Base-by-base conservation (phyloP, 2,329 filamentous ascomycete species). In the Cryoendolithus antarcticus region DNA sequence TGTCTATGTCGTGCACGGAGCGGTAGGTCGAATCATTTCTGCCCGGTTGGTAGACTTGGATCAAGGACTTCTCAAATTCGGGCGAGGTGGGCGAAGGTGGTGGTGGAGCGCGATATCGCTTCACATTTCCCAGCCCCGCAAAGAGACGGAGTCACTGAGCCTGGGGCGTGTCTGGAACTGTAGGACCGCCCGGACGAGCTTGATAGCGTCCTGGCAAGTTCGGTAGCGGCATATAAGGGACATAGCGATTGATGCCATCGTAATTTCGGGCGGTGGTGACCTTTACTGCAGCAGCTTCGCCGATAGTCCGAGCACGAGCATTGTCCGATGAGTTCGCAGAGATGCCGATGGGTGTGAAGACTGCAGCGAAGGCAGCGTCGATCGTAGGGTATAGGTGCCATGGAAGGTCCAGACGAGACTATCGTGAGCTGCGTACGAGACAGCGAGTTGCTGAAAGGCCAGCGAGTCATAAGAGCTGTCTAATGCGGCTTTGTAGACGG, bases 391-490 rank as follows among this genome's bases (percentile, higher is more conserved):
- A 56, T 27, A 48, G 43, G 50, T 54, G 21, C 54, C 51, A 30
- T 56, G 54, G 31, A 54, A 55, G 1, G 42, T 45, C 51, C 49
- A 55, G 6, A 47, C 42, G 6, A 57, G 46, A 37, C 45, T 40
- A 32, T 57, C 48, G 30, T 57, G 54, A 9, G 54, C 54, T 4
- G 52, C 53, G 34, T 55, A 47, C 10, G 53, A 54, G 21, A 55
- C 53, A 29, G 53, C 52, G 8, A 56, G 42, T 31, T 55, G 53
- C 39, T 53, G 53, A 39, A 52, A 55, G 10, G 48, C 51, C 2
- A 53, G 44, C 8, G 46, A 38, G 28, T 50, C 44, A 21, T 46
- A 39, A 6, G 45, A 37, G 34, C 42, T 45, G 15, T 54, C 34
- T 9, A 47, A 41, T 8, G 52, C 52, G 12, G 51, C 49, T 5